These are phyloP conservation scores for Pholiota adiposa DNA, from an alignment of 1,284 basidiomycete genomes.

Conservation along the genomic window DNA sequence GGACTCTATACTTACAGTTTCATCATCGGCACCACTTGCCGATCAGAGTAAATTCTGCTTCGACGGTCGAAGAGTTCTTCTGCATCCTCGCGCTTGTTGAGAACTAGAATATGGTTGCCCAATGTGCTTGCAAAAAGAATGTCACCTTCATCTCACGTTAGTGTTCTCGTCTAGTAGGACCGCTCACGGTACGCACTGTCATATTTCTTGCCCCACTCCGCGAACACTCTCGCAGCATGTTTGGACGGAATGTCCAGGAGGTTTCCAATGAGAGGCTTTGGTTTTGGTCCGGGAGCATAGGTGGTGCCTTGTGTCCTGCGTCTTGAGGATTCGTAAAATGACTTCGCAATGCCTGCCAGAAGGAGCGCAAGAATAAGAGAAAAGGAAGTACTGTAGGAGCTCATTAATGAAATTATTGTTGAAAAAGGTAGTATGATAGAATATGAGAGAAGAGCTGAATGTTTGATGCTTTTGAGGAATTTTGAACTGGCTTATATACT, in stretches of 20 bases:
- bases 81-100: conserved; percentile 40
- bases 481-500: no score
- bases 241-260: conserved; percentile 29
- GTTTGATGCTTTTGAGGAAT: no score
- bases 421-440: neutral
- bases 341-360: neutral
- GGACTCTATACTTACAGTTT: conserved; percentile 17
- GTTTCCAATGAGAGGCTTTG: conserved; percentile 32
- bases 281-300: conserved; percentile 32
- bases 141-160: conserved; percentile 29
- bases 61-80: conserved; percentile 44
- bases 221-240: conserved; percentile 25
- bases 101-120: conserved; percentile 40
- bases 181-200: conserved; percentile 12
- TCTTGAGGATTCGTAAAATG: neutral
- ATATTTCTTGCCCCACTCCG: conserved; percentile 27
- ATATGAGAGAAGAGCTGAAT: no score
- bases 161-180: neutral
- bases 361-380: neutral
- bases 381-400: neutral
- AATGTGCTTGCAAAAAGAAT: conserved; percentile 38
- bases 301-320: neutral
- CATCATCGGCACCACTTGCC: conserved; percentile 32
- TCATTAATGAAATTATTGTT: neutral
- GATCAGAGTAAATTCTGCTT: conserved; percentile 42